Conservation (phyloP, 2,329 filamentous ascomycete genomes). For the Paraconiothyrium sp. region DNA sequence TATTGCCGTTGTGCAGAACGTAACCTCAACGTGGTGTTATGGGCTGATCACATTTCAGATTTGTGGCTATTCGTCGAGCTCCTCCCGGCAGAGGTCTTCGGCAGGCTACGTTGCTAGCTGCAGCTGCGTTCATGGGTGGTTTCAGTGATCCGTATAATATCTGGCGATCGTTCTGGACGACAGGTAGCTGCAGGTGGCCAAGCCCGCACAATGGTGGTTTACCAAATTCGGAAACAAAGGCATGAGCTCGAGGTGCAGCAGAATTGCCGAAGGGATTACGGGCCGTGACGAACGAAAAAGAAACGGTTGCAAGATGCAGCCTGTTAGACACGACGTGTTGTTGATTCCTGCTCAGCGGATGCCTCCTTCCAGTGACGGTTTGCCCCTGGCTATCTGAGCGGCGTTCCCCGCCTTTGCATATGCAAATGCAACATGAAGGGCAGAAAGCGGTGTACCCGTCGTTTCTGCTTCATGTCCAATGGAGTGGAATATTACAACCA, state of each 20-base stretch:
- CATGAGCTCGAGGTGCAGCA: background rate
- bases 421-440: background rate
- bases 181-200: background rate
- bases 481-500: conserved; percentile 10
- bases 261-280: conserved; percentile 9
- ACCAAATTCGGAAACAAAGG: conserved; percentile 12
- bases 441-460: conserved; percentile 3
- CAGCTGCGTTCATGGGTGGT: background rate
- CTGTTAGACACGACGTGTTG: background rate
- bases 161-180: conserved; percentile 6
- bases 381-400: background rate
- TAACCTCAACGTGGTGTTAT: background rate
- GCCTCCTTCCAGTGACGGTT: background rate
- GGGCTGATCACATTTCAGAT: background rate
- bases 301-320: conserved; percentile 1
- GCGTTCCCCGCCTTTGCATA: conserved; percentile 2
- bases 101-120: conserved; percentile 5
- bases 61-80: background rate
- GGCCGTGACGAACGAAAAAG: background rate
- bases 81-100: conserved; percentile 1
- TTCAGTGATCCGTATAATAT: background rate
- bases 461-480: conserved; percentile 19
- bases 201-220: conserved; percentile 7
- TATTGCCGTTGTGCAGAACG: background rate
- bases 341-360: background rate